These are phyloP conservation scores for Microbotryum lychnidis-dioicae DNA, from an alignment of 1,284 basidiomycete species.

Conservation along the genomic window DNA sequence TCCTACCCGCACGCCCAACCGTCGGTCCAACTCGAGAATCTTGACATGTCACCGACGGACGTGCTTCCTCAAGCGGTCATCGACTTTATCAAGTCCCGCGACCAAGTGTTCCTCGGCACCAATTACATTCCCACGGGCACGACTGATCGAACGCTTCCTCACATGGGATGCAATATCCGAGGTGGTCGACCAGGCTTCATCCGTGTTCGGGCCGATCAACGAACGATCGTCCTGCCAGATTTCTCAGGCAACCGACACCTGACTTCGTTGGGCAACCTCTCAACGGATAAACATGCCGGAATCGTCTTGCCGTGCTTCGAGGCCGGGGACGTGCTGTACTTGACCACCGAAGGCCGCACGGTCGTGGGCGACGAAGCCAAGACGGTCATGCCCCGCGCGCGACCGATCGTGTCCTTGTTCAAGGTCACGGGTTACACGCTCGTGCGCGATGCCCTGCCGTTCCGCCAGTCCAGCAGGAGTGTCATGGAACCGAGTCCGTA, in stretches of 20 bases:
- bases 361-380: constrained; percentile 48
- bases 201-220: constrained; percentile 51
- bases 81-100: constrained; percentile 46
- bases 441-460: constrained; percentile 52
- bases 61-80: constrained; percentile 50
- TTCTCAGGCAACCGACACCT: constrained; percentile 56
- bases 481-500: constrained; percentile 49
- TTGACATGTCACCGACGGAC: constrained; percentile 40
- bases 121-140: constrained; percentile 44
- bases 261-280: constrained; percentile 52
- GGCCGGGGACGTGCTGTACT: constrained; percentile 53
- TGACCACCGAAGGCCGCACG: constrained; percentile 53
- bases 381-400: constrained; percentile 52
- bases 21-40: constrained; percentile 40
- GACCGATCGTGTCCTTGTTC: constrained; percentile 47
- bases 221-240: constrained; percentile 54
- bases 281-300: constrained; percentile 49
- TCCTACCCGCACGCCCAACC: constrained; percentile 43
- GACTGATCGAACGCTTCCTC: constrained; percentile 45
- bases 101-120: constrained; percentile 54
- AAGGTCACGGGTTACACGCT: constrained; percentile 50
- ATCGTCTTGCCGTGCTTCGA: constrained; percentile 52
- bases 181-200: constrained; percentile 55
- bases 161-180: constrained; percentile 57
- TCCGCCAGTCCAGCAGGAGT: constrained; percentile 42